Percentiles rank a stretch among this genome's conserved stretches.
Evolutionary conservation across 139 green algal genomes (phyloP).

Genomic region (Auxenochlorella protothecoides): DNA sequence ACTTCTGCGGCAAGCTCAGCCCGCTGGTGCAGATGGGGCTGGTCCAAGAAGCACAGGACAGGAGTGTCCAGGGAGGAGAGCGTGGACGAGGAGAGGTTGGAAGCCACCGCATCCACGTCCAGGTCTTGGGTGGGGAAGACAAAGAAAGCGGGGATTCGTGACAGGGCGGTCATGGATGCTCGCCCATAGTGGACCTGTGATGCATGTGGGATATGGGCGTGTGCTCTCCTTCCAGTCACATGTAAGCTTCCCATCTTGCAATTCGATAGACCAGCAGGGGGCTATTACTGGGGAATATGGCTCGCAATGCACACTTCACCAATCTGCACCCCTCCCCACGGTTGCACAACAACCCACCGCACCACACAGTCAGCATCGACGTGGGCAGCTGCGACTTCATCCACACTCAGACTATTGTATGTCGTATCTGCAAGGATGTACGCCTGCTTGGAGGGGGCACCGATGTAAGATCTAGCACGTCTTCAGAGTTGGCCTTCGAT

Average conservation of each 20-base stretch:
- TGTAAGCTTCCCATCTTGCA: too few relatives aligned
- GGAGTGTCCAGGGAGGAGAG: too few relatives aligned
- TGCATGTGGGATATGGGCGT: neutral
- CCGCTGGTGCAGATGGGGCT: constrained; percentile 32
- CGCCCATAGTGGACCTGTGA: constrained; percentile 82
- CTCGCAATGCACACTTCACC: too few relatives aligned
- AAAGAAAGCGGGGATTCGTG: constrained; percentile 58
- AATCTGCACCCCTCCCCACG: too few relatives aligned
- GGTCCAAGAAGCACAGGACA: constrained; percentile 42
- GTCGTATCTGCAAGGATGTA: constrained; percentile 72
- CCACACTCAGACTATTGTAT: constrained; percentile 69
- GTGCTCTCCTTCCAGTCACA: too few relatives aligned
- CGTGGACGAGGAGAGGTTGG: too few relatives aligned
- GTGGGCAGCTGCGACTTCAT: constrained; percentile 73
- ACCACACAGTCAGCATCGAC: constrained; percentile 65
- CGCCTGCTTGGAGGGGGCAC: constrained; percentile 27
- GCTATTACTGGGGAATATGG: too few relatives aligned
- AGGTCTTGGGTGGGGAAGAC: constrained; percentile 54
- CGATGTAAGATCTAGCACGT: neutral
- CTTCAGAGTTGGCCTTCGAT: constrained; percentile 1
- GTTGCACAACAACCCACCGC: neutral
- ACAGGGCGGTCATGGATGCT: constrained; percentile 64
- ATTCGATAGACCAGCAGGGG: too few relatives aligned
- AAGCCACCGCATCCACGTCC: neutral
- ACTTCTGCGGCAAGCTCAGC: constrained; percentile 4